Evolutionary conservation across 805 yeast species (phyloP), one percentile per base, ranked within the genome.

Genomic region (Grigorovia yakushimaensis): DNA sequence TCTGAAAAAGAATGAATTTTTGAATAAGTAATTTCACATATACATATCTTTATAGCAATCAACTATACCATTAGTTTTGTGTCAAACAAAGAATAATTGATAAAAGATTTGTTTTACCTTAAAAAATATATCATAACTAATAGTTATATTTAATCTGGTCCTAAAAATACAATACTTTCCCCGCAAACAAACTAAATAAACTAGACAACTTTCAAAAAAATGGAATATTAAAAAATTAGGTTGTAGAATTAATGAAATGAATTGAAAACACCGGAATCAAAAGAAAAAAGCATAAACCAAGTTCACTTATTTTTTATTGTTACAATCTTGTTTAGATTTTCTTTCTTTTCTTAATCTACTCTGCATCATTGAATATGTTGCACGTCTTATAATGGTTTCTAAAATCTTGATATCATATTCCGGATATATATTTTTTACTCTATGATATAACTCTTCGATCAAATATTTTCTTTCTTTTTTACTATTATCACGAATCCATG

Each of bases 401-500:
- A 88, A 65, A 3, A 53, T 42, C 4, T 48, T 45, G 43, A 69
- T 70, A 41, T 74, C 66, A 56, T 82, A 79, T 23, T 78, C 78
- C 3, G 68, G 68, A 56, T 74, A 80, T 40, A 70, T 72, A 2
- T 55, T 56, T 30, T 67, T 69, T 6, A 82, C 78, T 47, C 73
- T 68, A 6, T 57, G 55, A 55, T 73, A 68, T 43, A 88, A 70
- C 49, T 73, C 68, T 5, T 56, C 52, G 51, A 73, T 70, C 37
- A 88, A 70, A 44, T 71, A 66, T 22, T 70, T 70, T 39, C 95
- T 71, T 51, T 76, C 74, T 4, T 63, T 66, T 45, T 71, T 73
- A 1, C 76, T 71, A 0, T 93, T 84, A 57, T 84, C 95, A 52
- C 95, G 72, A 40, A 85, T 81, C 95, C 96, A 88, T 0, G 95